Evolutionary conservation across 2,329 filamentous ascomycete species (phyloP).

Genomic region (Apiospora arundinis): DNA sequence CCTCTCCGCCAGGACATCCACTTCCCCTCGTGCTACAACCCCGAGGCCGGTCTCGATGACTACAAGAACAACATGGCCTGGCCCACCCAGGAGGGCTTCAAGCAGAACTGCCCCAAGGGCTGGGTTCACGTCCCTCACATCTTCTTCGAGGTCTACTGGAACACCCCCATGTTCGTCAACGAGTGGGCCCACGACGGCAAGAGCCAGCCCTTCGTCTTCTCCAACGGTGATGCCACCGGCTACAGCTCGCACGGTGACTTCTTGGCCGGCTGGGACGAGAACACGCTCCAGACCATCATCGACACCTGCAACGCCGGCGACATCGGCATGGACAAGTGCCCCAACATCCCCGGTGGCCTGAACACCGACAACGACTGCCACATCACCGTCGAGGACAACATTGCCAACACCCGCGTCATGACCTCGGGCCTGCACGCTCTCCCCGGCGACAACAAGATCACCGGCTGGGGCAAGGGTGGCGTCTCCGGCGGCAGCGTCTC

Average conservation of each 20-base stretch:
- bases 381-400: slow-evolving; percentile 50
- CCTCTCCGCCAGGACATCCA: slow-evolving; percentile 71
- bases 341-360: slow-evolving; percentile 59
- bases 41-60: slow-evolving; percentile 62
- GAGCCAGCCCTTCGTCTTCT: slow-evolving; percentile 69
- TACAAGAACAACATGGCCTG: slow-evolving; percentile 71
- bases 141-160: slow-evolving; percentile 67
- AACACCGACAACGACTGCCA: slow-evolving; percentile 58
- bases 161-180: slow-evolving; percentile 58
- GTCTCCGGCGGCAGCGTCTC: slow-evolving; percentile 43
- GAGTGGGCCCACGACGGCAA: slow-evolving; percentile 62
- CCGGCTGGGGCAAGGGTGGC: slow-evolving; percentile 48
- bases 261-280: slow-evolving; percentile 73
- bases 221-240: slow-evolving; percentile 73
- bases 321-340: slow-evolving; percentile 67
- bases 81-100: slow-evolving; percentile 57
- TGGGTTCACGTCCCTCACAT: slow-evolving; percentile 62
- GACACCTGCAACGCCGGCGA: slow-evolving; percentile 68
- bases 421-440: slow-evolving; percentile 42
- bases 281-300: slow-evolving; percentile 69
- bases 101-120: slow-evolving; percentile 60
- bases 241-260: slow-evolving; percentile 77
- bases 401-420: slow-evolving; percentile 47
- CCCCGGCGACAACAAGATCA: slow-evolving; percentile 62
- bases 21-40: slow-evolving; percentile 79